Conservation (phyloP, 495 filamentous ascomycete species). For the Glarea lozoyensis region DNA sequence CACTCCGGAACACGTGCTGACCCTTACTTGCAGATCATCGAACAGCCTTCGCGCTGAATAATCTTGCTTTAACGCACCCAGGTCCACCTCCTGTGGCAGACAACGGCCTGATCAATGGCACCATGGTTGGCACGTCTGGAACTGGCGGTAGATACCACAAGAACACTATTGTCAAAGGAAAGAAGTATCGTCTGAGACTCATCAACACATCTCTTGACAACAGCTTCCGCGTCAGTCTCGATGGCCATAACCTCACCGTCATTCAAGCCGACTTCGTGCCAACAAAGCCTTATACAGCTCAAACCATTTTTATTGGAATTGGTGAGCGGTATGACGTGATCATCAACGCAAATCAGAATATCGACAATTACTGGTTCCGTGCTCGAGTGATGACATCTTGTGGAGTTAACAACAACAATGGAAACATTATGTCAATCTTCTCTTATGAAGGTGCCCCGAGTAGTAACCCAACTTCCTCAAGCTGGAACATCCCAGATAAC, state of each 20-base stretch:
- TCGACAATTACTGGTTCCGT: slow-evolving; percentile 47
- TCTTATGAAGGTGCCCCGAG: slow-evolving; percentile 29
- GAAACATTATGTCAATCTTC: slow-evolving; percentile 41
- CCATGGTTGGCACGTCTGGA: slow-evolving; percentile 20
- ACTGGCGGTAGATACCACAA: slow-evolving; percentile 4
- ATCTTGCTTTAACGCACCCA: slow-evolving; percentile 11
- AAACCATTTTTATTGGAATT: slow-evolving; percentile 47
- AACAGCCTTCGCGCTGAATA: slow-evolving; percentile 14
- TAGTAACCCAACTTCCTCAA: not conserved
- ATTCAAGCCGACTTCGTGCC: slow-evolving; percentile 41
- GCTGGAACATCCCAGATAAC: not conserved
- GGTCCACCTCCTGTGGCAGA: slow-evolving; percentile 6
- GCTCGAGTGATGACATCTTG: slow-evolving; percentile 18
- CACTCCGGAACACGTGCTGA: no score
- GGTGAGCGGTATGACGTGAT: slow-evolving; percentile 66
- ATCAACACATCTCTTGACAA: slow-evolving; percentile 46
- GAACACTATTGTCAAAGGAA: not conserved
- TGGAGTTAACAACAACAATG: slow-evolving; percentile 29
- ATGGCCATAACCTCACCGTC: slow-evolving; percentile 38
- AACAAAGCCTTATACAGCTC: slow-evolving; percentile 32
- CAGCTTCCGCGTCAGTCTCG: slow-evolving; percentile 36
- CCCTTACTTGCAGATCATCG: not conserved
- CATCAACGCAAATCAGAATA: slow-evolving; percentile 45
- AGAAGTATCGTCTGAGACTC: slow-evolving; percentile 32
- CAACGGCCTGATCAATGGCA: slow-evolving; percentile 23